Base-by-base conservation (phyloP, 768 basidiomycete species). In the Podaxis sp. region DNA sequence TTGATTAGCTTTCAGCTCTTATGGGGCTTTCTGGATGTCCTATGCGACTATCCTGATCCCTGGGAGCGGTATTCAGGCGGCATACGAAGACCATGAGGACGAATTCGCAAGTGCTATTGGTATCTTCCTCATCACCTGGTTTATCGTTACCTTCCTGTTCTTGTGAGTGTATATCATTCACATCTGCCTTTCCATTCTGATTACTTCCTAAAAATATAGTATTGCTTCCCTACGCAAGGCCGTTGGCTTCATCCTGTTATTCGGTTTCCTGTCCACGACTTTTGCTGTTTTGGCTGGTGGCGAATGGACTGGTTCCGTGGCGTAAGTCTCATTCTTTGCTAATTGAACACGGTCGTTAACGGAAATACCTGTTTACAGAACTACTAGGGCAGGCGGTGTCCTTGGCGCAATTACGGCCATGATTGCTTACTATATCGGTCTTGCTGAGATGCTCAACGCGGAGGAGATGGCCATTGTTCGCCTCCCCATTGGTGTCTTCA, bases 1-100 rank as follows among this genome's bases (percentile, higher is more conserved):
- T 44, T 65, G 56, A 38, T 30, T 67, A 90, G 92, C 92, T 0
- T 95, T 94, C 80, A 80, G 85, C 0, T 89, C 88, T 1, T 95
- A 90, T 64, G 93, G 93, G 24, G 90, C 87, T 2, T 95, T 95
- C 81, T 95, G 93, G 93, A 78, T 95, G 77, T 92, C 92, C 4
- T 95, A 85, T 54, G 91, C 85, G 3, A 78, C 84, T 0, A 86
- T 95, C 68, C 74, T 89, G 69, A 82, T 92, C 52, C 93, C 93
- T 2, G 80, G 82, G 28, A 83, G 82, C 3, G 92, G 92, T 13
- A 80, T 94, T 52, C 11, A 67, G 4, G 71, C 79, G 0, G 83
- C 92, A 0, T 94, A 87, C 69, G 66, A 58, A 0, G 65, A 63
- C n/a, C 55, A 59, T 0, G 17, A 52, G 2, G 68, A 69, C 0